Conservation (phyloP, 768 basidiomycete genomes). For the Suillus paluster region DNA sequence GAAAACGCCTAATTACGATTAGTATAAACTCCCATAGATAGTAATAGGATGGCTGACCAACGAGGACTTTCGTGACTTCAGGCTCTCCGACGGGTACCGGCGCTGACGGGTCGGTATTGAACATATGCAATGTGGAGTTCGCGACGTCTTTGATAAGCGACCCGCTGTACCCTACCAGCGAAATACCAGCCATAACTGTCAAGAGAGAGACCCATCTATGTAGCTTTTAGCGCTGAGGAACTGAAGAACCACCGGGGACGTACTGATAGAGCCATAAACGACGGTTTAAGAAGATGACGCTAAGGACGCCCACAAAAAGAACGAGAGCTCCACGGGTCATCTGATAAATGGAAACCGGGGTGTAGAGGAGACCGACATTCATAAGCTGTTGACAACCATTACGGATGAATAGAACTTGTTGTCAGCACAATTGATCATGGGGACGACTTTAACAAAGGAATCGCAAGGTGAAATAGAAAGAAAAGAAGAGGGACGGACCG, state of each 20-base stretch:
- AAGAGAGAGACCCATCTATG: constrained; percentile 87
- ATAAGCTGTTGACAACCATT: constrained; percentile 57
- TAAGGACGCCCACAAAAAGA: constrained; percentile 90
- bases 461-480: constrained; percentile 3
- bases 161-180: constrained; percentile 86
- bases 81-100: constrained; percentile 56
- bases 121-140: not conserved
- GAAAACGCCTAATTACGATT: constrained; percentile 66
- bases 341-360: constrained; percentile 96
- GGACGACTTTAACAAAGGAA: not conserved
- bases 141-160: constrained; percentile 81
- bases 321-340: constrained; percentile 95
- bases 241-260: constrained; percentile 17
- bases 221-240: constrained; percentile 9
- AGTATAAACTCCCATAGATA: constrained; percentile 22
- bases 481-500: constrained; percentile 55
- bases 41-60: constrained; percentile 51
- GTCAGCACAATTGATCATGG: constrained; percentile 20
- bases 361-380: constrained; percentile 95
- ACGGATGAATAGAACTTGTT: constrained; percentile 14
- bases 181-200: constrained; percentile 86
- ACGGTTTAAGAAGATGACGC: constrained; percentile 88
- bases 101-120: constrained; percentile 36
- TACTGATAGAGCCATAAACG: constrained; percentile 89
- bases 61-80: constrained; percentile 70